These are phyloP conservation scores for Candida tammaniensis DNA, from an alignment of 805 yeast species.

Conservation along the genomic window DNA sequence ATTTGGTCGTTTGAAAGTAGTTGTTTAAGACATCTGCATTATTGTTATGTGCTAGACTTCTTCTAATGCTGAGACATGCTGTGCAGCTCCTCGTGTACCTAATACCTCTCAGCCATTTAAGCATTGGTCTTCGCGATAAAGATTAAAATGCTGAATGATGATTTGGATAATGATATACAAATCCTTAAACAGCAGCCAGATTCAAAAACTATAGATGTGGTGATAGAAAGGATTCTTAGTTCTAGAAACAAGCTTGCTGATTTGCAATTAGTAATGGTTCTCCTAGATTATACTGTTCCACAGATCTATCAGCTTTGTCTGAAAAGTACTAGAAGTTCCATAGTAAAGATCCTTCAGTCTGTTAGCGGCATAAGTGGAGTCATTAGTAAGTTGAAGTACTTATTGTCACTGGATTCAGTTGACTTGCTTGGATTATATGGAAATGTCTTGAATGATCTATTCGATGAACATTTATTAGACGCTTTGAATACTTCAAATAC, in stretches of 20 bases:
- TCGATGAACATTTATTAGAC: conserved; percentile 7
- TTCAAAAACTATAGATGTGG: background rate
- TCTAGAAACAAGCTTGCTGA: background rate
- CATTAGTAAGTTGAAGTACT: conserved; percentile 14
- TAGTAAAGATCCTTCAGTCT: conserved; percentile 17
- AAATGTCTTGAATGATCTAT: conserved; percentile 4
- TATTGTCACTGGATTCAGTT: no score
- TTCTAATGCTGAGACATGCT: no score
- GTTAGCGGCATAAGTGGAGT: conserved; percentile 33
- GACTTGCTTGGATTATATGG: conserved; percentile 7
- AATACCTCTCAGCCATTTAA: no score
- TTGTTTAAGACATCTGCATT: conserved; percentile 11
- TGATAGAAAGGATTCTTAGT: background rate
- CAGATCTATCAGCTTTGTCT: conserved; percentile 22
- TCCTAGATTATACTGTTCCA: conserved; percentile 26
- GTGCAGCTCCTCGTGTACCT: no score
- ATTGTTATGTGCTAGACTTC: background rate
- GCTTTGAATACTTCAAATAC: conserved; percentile 1
- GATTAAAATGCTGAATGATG: no score
- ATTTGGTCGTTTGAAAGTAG: conserved; percentile 20
- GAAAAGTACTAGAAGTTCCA: conserved; percentile 4
- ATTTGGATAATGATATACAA: background rate
- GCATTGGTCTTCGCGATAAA: no score
- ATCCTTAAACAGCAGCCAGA: conserved; percentile 3
- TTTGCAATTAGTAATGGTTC: background rate